These are phyloP conservation scores for Fomitopsis palustris DNA, from an alignment of 1,284 basidiomycete genomes.

Conservation along the genomic window DNA sequence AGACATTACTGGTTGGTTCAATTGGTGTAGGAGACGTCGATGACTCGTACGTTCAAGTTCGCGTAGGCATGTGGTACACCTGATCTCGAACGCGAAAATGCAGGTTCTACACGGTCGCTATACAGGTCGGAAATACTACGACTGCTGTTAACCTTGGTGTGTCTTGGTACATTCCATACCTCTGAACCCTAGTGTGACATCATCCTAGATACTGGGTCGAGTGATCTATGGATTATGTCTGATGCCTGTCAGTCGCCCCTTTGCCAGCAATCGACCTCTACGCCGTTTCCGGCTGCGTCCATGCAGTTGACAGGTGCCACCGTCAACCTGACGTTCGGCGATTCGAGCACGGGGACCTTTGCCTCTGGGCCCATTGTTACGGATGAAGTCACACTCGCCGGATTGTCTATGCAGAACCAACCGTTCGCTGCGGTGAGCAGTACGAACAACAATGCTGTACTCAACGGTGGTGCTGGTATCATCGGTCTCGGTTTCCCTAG, in stretches of 20 bases:
- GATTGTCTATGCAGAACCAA: conserved; percentile 31
- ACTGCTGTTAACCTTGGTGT: conserved; percentile 28
- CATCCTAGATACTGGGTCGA: conserved; percentile 29
- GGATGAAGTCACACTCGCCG: conserved; percentile 35
- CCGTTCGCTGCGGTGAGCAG: conserved; percentile 32
- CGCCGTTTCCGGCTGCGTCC: conserved; percentile 22
- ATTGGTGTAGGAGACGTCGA: conserved; percentile 8
- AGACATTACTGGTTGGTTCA: conserved; percentile 7
- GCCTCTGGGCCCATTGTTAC: conserved; percentile 33
- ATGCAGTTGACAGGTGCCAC: conserved; percentile 25
- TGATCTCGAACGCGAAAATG: no score
- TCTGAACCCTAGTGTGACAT: background rate
- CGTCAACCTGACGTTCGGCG: conserved; percentile 32
- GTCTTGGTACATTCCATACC: conserved; percentile 6
- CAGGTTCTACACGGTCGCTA: conserved; percentile 29
- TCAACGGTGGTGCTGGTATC: conserved; percentile 35
- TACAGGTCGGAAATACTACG: conserved; percentile 24
- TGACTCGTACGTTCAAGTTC: conserved; percentile 6
- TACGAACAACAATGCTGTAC: conserved; percentile 34
- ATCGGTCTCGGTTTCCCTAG: conserved; percentile 37
- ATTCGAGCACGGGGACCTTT: conserved; percentile 34
- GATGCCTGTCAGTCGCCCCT: conserved; percentile 18
- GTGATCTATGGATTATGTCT: conserved; percentile 32
- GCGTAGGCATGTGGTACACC: no score
- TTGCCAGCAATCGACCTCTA: conserved; percentile 18